These are phyloP conservation scores for Phytopythium cucurbitacearum DNA, from an alignment of 352 stramenopile genomes.

Conservation along the genomic window DNA sequence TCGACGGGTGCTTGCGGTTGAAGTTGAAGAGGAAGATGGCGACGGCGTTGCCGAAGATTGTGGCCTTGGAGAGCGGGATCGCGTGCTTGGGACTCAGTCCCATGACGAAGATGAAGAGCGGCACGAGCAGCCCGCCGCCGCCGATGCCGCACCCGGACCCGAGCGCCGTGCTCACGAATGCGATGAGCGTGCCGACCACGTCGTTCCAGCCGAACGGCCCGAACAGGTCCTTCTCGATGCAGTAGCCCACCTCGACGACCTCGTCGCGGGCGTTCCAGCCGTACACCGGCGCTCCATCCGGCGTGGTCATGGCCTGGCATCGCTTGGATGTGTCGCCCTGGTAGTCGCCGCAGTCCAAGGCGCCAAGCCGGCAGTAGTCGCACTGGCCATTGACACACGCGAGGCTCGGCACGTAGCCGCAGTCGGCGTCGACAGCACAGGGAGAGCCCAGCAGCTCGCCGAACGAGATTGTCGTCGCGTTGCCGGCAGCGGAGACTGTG, in stretches of 20 bases:
- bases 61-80: constrained; percentile 96
- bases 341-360: constrained; percentile 50
- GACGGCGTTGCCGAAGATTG: constrained; percentile 95
- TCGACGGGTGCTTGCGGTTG: constrained; percentile 87
- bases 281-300: constrained; percentile 27
- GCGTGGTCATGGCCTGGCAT: constrained; percentile 51
- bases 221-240: constrained; percentile 83
- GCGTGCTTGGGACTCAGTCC: constrained; percentile 92
- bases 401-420: constrained; percentile 69
- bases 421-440: constrained; percentile 53
- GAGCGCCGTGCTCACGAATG: constrained; percentile 85
- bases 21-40: constrained; percentile 95
- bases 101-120: constrained; percentile 96
- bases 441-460: constrained; percentile 31
- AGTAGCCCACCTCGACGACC: constrained; percentile 43
- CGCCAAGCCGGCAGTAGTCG: constrained; percentile 48
- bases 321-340: constrained; percentile 47
- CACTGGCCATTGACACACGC: constrained; percentile 66
- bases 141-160: constrained; percentile 90
- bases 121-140: constrained; percentile 95
- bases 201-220: constrained; percentile 69
- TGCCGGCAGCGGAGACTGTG: no score
- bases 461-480: constrained; percentile 16
- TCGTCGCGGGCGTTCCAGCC: constrained; percentile 25
- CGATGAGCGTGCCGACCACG: constrained; percentile 57